Evolutionary conservation across 2,329 filamentous ascomycete genomes (phyloP), one percentile per base, ranked within the genome.

Genomic region (Venturia nashicola): DNA sequence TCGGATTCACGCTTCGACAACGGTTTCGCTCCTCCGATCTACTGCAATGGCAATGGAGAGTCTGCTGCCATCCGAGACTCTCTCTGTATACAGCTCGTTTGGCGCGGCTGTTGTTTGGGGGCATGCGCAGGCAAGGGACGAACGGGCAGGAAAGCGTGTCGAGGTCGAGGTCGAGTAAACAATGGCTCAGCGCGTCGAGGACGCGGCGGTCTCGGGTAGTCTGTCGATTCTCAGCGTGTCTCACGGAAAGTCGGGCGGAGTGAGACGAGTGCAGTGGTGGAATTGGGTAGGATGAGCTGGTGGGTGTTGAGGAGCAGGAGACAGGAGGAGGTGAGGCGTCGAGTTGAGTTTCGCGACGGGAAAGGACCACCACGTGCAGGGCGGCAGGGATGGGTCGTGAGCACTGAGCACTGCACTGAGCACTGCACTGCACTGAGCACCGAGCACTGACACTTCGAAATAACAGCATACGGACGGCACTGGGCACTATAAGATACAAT

Each of bases 11-110:
- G 51, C 27, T 34, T 34, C 51, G 12, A 36, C 51, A 36, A 57
- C 51, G 6, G 36, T n/a, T 36, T 57, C 51, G 27, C 51, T 5
- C 51, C 51, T 57, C 51, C 51, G 27, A 32, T 34, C 51, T 57
- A 57, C 23, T 57, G 51, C 32, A 57, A 57, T 57, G 51, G 51
- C 3, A 27, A 57, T 36, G 51, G 27, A n/a, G 51, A 57, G 51
- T 57, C 51, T 57, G 51, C 51, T 57, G 51, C 51, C 51, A 57
- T 57, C 27, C 51, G 51, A 57, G 27, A 27, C 27, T 57, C 14
- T 57, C 23, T 8, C 14, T 18, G 18, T 34, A 11, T 34, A 36
- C 51, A 20, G 51, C 27, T 54, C 51, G 32, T 18, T 34, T 36
- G 2, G 51, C 51, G 14, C 32, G 16, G 6, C 32, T 7, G 16